phyloP scores from a whole-genome alignment of 2,329 filamentous ascomycete species.

The Fusarium pseudonygamai region DNA sequence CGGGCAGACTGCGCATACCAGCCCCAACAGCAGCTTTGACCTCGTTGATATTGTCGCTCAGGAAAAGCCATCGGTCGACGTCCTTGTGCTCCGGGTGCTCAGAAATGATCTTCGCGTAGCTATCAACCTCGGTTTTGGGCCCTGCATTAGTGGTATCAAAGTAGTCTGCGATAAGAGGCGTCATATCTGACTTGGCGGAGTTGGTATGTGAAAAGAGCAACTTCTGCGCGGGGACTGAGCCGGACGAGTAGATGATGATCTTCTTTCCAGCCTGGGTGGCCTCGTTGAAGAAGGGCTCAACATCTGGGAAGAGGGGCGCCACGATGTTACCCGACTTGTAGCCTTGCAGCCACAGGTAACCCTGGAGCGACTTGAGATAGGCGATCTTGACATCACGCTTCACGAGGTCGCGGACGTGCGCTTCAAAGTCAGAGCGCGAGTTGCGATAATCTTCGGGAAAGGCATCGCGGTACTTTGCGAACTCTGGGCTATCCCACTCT shows the following conservation, averaged over 20 bases:
- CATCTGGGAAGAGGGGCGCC: slow-evolving; percentile 79
- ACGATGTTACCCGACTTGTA: slow-evolving; percentile 75
- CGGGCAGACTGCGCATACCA: slow-evolving; percentile 71
- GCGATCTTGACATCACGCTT: slow-evolving; percentile 76
- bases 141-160: slow-evolving; percentile 87
- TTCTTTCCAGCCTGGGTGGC: slow-evolving; percentile 67
- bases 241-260: slow-evolving; percentile 83
- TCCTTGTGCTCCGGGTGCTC: slow-evolving; percentile 52
- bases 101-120: slow-evolving; percentile 72
- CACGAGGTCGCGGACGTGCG: slow-evolving; percentile 77
- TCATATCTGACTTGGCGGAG: slow-evolving; percentile 67
- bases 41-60: slow-evolving; percentile 81
- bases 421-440: slow-evolving; percentile 67
- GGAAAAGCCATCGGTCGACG: slow-evolving; percentile 72
- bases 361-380: slow-evolving; percentile 83
- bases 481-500: slow-evolving; percentile 73
- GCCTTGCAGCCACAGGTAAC: slow-evolving; percentile 79
- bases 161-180: slow-evolving; percentile 68
- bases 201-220: slow-evolving; percentile 77
- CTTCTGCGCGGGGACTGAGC: slow-evolving; percentile 83
- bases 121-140: slow-evolving; percentile 71
- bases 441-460: slow-evolving; percentile 73
- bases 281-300: slow-evolving; percentile 67
- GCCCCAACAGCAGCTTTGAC: slow-evolving; percentile 69
- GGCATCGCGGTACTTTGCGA: slow-evolving; percentile 73